These are phyloP conservation scores for Sarcodon aspratus DNA, from an alignment of 768 basidiomycete species.

Conservation along the genomic window DNA sequence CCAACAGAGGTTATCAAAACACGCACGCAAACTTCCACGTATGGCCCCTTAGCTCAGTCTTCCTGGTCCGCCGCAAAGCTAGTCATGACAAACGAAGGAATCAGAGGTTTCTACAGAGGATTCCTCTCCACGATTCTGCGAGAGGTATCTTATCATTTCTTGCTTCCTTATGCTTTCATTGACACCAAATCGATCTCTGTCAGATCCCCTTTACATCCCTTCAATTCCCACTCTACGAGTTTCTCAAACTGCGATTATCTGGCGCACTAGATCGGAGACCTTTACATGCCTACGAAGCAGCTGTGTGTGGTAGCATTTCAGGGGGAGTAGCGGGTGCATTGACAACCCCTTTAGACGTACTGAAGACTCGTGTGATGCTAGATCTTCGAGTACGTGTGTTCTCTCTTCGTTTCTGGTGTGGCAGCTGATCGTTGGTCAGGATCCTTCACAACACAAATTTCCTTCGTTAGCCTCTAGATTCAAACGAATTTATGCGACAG, in stretches of 20 bases:
- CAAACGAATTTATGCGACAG: conserved; percentile 51
- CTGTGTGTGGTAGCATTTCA: conserved; percentile 81
- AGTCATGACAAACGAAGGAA: conserved; percentile 49
- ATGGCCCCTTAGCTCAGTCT: conserved; percentile 42
- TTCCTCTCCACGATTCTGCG: conserved; percentile 71
- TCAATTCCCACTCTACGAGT: conserved; percentile 93
- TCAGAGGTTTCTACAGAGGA: conserved; percentile 79
- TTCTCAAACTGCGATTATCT: conserved; percentile 63
- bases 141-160: conserved; percentile 29
- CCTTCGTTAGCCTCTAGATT: conserved; percentile 51
- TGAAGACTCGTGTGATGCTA: conserved; percentile 96
- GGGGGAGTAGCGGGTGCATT: conserved; percentile 83
- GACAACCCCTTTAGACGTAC: conserved; percentile 92
- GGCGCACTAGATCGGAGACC: conserved; percentile 37
- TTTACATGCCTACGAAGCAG: conserved; percentile 65
- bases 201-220: conserved; percentile 95
- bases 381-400: conserved; percentile 57
- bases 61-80: conserved; percentile 50
- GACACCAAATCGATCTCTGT: background rate
- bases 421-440: conserved; percentile 21
- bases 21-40: conserved; percentile 77
- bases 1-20: conserved; percentile 97
- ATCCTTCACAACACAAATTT: conserved; percentile 31
- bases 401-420: background rate
- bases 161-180: background rate